These are phyloP conservation scores for Oleoguttula mirabilis DNA, from an alignment of 495 filamentous ascomycete genomes.

Conservation along the genomic window DNA sequence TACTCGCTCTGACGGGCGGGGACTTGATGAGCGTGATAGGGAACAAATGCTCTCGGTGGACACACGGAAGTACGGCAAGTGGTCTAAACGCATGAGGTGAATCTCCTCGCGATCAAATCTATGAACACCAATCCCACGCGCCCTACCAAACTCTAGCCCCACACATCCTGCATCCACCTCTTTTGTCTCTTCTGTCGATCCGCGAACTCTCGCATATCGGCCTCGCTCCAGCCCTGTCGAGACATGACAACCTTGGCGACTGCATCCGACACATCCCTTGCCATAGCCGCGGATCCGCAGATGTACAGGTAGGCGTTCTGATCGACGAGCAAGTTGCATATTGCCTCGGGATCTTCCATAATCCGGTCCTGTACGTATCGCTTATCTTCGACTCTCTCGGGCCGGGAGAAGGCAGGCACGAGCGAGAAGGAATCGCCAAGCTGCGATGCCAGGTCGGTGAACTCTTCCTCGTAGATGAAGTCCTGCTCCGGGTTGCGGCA, in stretches of 20 bases:
- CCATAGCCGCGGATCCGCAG: constrained; percentile 41
- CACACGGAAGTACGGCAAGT: no score
- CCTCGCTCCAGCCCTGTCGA: constrained; percentile 30
- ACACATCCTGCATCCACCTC: constrained; percentile 44
- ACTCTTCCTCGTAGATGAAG: constrained; percentile 34
- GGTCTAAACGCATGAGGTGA: no score
- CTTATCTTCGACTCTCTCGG: constrained; percentile 20
- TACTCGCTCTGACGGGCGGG: no score
- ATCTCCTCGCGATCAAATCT: no score
- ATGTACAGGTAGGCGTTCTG: constrained; percentile 38
- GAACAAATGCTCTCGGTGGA: no score
- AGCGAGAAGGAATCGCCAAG: neutral
- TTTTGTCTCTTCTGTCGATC: constrained; percentile 34
- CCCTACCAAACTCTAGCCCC: no score
- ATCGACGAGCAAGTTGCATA: constrained; percentile 27
- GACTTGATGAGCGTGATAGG: no score
- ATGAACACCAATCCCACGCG: no score
- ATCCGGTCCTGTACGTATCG: constrained; percentile 35
- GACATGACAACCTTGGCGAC: constrained; percentile 24
- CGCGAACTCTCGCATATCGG: constrained; percentile 32
- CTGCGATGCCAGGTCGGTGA: constrained; percentile 6
- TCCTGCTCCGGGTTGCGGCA: constrained; percentile 34
- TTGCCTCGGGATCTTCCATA: constrained; percentile 27
- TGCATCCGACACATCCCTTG: constrained; percentile 37
- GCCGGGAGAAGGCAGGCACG: neutral